Percentiles rank a stretch among this genome's conserved stretches.
Conservation (phyloP, 2,329 filamentous ascomycete genomes). For the Fusarium redolens region DNA sequence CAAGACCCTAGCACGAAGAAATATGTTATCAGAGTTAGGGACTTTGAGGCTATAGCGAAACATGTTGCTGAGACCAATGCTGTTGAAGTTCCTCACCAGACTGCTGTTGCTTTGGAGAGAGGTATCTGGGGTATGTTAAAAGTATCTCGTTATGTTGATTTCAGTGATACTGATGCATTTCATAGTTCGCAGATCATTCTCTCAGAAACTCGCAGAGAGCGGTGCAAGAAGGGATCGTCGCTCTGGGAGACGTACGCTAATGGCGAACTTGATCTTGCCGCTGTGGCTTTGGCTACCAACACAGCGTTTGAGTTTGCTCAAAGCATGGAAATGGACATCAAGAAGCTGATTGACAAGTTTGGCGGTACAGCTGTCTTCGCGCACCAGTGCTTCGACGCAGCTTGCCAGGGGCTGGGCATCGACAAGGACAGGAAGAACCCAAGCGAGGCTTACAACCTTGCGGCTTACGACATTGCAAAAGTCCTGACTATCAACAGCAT, state of each 20-base stretch:
- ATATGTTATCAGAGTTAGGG: slow-evolving; percentile 22
- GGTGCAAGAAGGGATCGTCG: neutral
- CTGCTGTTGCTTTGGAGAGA: slow-evolving; percentile 24
- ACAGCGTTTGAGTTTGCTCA: slow-evolving; percentile 34
- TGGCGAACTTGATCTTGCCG: slow-evolving; percentile 27
- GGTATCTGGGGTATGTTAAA: slow-evolving; percentile 20
- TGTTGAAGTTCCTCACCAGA: slow-evolving; percentile 20
- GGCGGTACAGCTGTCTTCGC: neutral
- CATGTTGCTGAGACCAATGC: slow-evolving; percentile 15
- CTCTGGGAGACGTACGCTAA: slow-evolving; percentile 20
- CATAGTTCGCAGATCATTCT: slow-evolving; percentile 26
- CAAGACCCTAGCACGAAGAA: neutral
- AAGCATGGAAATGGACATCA: slow-evolving; percentile 57
- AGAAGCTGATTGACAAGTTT: slow-evolving; percentile 43
- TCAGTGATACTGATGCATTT: neutral
- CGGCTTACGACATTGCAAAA: slow-evolving; percentile 24
- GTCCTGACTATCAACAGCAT: slow-evolving; percentile 1
- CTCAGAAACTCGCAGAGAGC: neutral
- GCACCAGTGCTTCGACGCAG: neutral
- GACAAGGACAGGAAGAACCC: neutral
- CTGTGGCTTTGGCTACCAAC: slow-evolving; percentile 36
- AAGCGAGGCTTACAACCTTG: slow-evolving; percentile 12
- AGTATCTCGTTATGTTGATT: fast-evolving
- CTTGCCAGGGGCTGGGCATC: slow-evolving; percentile 7
- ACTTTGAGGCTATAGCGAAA: slow-evolving; percentile 35